Percentiles rank a stretch among this genome's conserved stretches.
phyloP scores from a whole-genome alignment of 2,329 filamentous ascomycete genomes.

The Ophiostoma triangulosporum region DNA sequence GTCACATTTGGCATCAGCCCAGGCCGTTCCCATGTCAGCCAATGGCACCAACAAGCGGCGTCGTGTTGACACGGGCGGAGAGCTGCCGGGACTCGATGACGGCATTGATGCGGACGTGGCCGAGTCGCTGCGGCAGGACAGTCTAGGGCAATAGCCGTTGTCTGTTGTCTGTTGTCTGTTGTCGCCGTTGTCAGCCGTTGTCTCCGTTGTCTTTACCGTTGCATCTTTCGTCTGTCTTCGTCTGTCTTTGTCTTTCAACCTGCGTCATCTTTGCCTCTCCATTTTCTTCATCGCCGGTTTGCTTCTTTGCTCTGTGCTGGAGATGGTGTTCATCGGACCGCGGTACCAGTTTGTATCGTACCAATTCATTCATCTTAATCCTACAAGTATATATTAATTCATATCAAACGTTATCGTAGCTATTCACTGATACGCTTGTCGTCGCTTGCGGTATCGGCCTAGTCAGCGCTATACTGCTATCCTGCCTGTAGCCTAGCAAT shows the following conservation, averaged over 20 bases:
- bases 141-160: neutral
- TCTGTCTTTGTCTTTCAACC: neutral
- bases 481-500: no score
- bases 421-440: no score
- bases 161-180: neutral
- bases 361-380: no score
- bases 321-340: no score
- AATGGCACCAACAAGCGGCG: constrained; percentile 45
- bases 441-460: no score
- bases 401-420: no score
- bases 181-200: neutral
- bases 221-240: neutral
- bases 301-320: no score
- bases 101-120: constrained; percentile 44
- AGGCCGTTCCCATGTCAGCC: constrained; percentile 28
- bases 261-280: neutral
- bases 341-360: no score
- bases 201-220: no score
- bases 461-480: no score
- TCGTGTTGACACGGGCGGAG: constrained; percentile 35
- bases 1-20: neutral
- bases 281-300: no score
- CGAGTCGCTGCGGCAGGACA: constrained; percentile 32
- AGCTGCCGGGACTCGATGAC: constrained; percentile 42
- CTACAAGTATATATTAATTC: no score